These are phyloP conservation scores for Stephanodiscus minutulus DNA, from an alignment of 108 stramenopile species.

Conservation along the genomic window DNA sequence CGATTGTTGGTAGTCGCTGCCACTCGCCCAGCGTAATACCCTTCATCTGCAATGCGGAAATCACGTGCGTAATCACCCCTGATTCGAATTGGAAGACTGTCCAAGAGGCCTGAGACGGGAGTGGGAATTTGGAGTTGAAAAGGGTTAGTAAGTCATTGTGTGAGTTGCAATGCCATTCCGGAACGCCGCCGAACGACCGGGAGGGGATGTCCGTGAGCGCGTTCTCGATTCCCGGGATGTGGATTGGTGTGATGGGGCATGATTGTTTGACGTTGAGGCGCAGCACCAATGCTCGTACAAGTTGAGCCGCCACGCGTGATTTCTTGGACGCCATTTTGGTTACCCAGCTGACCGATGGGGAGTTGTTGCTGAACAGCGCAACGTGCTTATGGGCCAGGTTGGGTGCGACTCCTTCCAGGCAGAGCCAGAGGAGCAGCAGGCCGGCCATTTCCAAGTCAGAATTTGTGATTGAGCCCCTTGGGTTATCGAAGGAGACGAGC, in stretches of 20 bases:
- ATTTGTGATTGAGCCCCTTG: not conserved
- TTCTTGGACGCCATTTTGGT: constrained; percentile 3
- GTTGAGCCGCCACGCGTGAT: not conserved
- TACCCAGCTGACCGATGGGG: not conserved
- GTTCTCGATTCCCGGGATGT: not conserved
- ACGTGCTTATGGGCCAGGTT: no score
- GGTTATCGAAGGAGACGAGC: not conserved
- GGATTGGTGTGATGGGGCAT: not conserved
- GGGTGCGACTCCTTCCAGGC: no score
- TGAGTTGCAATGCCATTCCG: not conserved
- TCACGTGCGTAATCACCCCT: not conserved
- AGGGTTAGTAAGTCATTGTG: not conserved
- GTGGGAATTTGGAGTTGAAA: not conserved
- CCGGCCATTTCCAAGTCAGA: no score
- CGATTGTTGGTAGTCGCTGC: constrained; percentile 2
- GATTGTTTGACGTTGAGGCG: not conserved
- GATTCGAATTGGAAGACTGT: not conserved
- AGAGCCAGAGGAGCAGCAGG: not conserved
- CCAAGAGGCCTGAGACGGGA: constrained; percentile 2
- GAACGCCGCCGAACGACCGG: not conserved
- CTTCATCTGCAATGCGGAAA: no score
- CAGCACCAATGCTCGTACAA: not conserved
- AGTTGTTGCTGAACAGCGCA: not conserved
- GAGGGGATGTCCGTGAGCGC: not conserved
- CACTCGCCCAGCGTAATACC: not conserved